Conservation (phyloP, 345 rosid species). For the Euphorbia tirucalli region DNA sequence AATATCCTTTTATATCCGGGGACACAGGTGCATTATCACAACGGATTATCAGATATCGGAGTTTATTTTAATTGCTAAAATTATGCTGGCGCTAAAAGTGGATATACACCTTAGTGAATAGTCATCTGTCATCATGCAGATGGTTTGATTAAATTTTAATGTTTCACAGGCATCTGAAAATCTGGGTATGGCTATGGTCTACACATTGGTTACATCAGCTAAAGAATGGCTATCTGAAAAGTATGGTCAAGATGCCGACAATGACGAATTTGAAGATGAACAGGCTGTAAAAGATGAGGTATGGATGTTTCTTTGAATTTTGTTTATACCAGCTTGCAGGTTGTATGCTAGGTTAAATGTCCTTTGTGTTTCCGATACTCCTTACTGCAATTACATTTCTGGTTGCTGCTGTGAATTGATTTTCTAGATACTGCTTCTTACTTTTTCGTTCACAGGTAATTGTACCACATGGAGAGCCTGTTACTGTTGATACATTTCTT, state of each 20-base stretch:
- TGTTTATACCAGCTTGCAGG: background rate
- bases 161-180: conserved; percentile 74
- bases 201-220: conserved; percentile 84
- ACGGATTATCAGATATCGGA: background rate
- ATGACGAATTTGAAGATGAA: conserved; percentile 42
- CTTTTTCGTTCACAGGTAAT: conserved; percentile 47
- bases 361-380: background rate
- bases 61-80: conserved; percentile 5
- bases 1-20: background rate
- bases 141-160: conserved; percentile 15
- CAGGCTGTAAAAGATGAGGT: conserved; percentile 84
- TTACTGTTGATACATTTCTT: conserved; percentile 83
- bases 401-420: background rate
- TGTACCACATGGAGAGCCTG: conserved; percentile 98
- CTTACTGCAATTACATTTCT: background rate
- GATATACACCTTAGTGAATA: conserved; percentile 1
- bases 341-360: conserved; percentile 1
- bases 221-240: conserved; percentile 88
- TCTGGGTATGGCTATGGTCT: conserved; percentile 97
- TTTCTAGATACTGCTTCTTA: conserved; percentile 13
- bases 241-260: conserved; percentile 55
- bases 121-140: conserved; percentile 5
- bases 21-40: background rate
- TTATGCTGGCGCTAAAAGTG: background rate
- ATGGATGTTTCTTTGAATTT: conserved; percentile 27